Conservation (phyloP, 2,329 filamentous ascomycete genomes). For the Xylariaceae sp. region DNA sequence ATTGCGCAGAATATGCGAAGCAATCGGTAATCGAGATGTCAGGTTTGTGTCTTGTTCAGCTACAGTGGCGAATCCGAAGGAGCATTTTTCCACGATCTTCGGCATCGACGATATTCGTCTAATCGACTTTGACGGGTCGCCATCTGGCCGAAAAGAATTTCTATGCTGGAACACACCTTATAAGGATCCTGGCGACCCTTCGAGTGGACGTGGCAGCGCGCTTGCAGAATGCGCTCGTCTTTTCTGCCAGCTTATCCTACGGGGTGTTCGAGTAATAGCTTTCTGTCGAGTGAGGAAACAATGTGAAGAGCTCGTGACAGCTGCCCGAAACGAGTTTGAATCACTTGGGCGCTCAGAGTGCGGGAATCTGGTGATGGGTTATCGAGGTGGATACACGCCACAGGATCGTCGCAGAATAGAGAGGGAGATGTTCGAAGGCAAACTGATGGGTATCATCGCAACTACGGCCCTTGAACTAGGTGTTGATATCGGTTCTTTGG, state of each 20-base stretch:
- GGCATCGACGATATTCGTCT: constrained; percentile 75
- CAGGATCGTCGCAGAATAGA: constrained; percentile 87
- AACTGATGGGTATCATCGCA: constrained; percentile 85
- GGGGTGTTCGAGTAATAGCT: constrained; percentile 86
- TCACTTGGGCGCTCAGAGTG: constrained; percentile 69
- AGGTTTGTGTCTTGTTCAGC: constrained; percentile 95
- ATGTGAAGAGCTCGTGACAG: constrained; percentile 77
- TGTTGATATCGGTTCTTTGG: constrained; percentile 89
- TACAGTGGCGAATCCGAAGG: constrained; percentile 85
- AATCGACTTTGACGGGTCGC: constrained; percentile 88
- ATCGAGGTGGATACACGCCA: constrained; percentile 89
- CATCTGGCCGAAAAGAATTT: constrained; percentile 88
- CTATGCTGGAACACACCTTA: constrained; percentile 97
- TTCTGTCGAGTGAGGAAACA: constrained; percentile 86
- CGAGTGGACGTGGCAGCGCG: constrained; percentile 77
- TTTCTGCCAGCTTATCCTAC: constrained; percentile 82
- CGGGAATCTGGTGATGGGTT: constrained; percentile 81
- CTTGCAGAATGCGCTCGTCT: constrained; percentile 82
- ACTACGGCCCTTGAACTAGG: constrained; percentile 91
- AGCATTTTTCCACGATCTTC: constrained; percentile 94
- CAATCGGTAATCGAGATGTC: constrained; percentile 77
- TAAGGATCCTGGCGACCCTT: constrained; percentile 81
- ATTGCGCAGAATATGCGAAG: constrained; percentile 79
- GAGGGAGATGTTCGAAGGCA: constrained; percentile 94
- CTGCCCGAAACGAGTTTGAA: constrained; percentile 72